Evolutionary conservation across 441 rosid species (phyloP).

Genomic region (Gossypium trilobum): DNA sequence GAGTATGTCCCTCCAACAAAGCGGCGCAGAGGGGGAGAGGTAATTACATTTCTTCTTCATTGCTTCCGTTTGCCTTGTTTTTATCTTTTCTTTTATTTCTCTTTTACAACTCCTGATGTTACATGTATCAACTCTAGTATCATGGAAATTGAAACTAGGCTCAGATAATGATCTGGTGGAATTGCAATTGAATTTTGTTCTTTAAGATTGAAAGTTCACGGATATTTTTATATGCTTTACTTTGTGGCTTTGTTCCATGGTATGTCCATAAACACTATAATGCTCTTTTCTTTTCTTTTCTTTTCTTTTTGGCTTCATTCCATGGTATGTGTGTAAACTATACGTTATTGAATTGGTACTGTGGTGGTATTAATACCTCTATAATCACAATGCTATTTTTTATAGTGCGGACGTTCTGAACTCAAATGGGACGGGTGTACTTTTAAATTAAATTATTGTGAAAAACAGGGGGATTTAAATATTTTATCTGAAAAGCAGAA

Average conservation of each 20-base stretch:
- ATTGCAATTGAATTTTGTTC: background rate
- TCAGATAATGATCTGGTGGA: background rate
- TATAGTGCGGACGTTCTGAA: background rate
- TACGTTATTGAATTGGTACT: background rate
- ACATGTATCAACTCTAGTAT: background rate
- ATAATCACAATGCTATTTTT: background rate
- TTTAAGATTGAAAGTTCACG: background rate
- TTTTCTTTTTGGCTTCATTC: background rate
- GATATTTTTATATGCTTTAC: background rate
- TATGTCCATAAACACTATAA: background rate
- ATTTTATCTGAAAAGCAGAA: background rate
- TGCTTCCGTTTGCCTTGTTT: background rate
- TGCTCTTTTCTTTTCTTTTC: background rate
- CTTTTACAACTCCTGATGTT: background rate
- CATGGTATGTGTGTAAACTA: background rate
- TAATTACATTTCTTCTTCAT: constrained; percentile 26
- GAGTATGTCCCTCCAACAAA: constrained; percentile 62
- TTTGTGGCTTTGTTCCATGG: background rate
- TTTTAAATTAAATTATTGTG: background rate
- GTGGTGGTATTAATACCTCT: background rate
- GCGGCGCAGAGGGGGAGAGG: constrained; percentile 95
- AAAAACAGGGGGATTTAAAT: background rate
- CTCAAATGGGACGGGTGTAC: background rate
- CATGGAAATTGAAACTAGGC: background rate
- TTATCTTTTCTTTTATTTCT: background rate